These are phyloP conservation scores for Echria macrotheca DNA, from an alignment of 495 filamentous ascomycete genomes.

Conservation along the genomic window DNA sequence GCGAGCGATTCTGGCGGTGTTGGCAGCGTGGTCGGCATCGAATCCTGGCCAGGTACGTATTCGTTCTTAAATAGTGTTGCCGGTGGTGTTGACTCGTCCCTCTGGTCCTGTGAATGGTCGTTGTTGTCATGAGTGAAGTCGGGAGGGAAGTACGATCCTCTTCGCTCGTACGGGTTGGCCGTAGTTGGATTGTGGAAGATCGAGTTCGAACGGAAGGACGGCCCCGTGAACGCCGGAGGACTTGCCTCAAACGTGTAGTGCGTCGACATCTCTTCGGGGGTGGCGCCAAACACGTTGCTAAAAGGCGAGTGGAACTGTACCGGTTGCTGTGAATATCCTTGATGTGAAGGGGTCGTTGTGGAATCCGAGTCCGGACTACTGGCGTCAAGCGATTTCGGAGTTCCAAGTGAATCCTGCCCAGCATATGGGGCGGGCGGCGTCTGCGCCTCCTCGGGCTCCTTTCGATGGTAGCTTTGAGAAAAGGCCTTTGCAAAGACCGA, in stretches of 20 bases:
- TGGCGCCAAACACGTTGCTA: slow-evolving; percentile 45
- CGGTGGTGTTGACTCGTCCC: slow-evolving; percentile 16
- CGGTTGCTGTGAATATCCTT: slow-evolving; percentile 12
- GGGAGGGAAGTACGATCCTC: slow-evolving; percentile 51
- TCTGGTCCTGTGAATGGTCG: slow-evolving; percentile 12
- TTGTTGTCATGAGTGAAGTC: slow-evolving; percentile 35
- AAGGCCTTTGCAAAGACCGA: slow-evolving; percentile 72
- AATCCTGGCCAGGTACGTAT: too few relatives aligned
- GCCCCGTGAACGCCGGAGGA: slow-evolving; percentile 25
- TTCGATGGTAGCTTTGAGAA: slow-evolving; percentile 70
- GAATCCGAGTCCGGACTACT: slow-evolving; percentile 39
- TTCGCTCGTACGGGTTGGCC: slow-evolving; percentile 40
- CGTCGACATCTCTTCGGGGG: slow-evolving; percentile 33
- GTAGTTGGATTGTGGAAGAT: slow-evolving; percentile 48
- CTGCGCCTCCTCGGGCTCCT: slow-evolving; percentile 42
- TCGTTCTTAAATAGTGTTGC: slow-evolving; percentile 13
- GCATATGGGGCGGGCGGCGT: slow-evolving; percentile 32
- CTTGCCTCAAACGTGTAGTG: slow-evolving; percentile 27
- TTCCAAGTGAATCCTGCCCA: slow-evolving; percentile 57
- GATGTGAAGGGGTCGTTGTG: slow-evolving; percentile 22
- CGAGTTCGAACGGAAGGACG: slow-evolving; percentile 49
- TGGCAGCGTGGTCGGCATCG: slow-evolving; percentile 20
- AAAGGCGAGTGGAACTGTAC: slow-evolving; percentile 41
- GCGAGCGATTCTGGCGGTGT: slow-evolving; percentile 28
- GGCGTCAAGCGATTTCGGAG: slow-evolving; percentile 50